Evolutionary conservation across 495 filamentous ascomycete species (phyloP), one percentile per base, ranked within the genome.

Genomic region (Apiosordaria backusii): DNA sequence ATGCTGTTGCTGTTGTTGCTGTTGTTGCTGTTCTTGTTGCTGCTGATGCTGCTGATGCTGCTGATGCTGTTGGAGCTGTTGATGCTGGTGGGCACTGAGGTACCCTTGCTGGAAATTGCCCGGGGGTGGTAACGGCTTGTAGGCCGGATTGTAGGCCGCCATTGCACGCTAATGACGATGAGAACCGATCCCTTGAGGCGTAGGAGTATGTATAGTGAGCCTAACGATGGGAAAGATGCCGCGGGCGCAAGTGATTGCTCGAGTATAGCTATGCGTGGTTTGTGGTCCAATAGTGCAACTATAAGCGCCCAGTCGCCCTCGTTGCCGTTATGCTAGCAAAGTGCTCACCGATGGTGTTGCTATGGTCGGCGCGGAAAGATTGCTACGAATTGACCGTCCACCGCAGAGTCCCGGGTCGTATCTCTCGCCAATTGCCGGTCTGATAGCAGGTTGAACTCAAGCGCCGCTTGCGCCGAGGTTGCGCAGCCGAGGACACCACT

Each of bases 71-170:
- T 25, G 66, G 18, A 60, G 68, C 9, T 57, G 57, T 54, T 63
- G 64, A 21, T 66, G 68, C 10, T 63, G 40, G 24, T 64, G 61
- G 18, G 5, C 40, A 25, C 60, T 61, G 5, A 53, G 50, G 13
- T 66, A 61, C 1, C 45, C 57, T 19, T 75, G 72, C 19, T 69
- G 52, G 62, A 67, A 65, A 65, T 71, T 72, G 61, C 72, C 70
- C 57, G 68, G 67, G 24, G 65, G 67, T 27, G 68, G 72, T 45
- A 72, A 65, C 23, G 64, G 63, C 55, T 68, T 65, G 63, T 57
- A 60, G 60, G 71, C 67, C 54, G 67, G 64, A 65, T 75, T 74
- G 75, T 81, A 73, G 65, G 76, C 72, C 50, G 76, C 78, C 78
- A 79, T 80, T 18, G 66, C 67, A 63, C 45, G 53, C 62, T 72